phyloP scores from a whole-genome alignment of 2,329 filamentous ascomycete species.

The Xylaria digitata region DNA sequence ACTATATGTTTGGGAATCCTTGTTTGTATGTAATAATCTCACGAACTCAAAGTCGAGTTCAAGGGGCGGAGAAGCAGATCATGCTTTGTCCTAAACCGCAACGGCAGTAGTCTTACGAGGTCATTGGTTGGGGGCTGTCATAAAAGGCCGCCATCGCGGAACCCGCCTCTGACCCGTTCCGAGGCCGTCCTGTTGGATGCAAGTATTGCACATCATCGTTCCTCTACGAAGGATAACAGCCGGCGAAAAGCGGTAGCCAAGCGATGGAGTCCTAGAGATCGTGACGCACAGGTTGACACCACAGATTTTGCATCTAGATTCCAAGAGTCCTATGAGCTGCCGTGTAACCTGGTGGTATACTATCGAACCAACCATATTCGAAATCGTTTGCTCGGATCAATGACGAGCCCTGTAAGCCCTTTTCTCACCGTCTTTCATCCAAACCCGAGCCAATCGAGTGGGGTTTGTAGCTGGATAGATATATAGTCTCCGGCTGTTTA shows the following conservation, averaged over 20 bases:
- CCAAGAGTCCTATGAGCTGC: conserved; percentile 32
- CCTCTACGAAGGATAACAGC: conserved; percentile 12
- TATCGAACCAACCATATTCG: conserved; percentile 27
- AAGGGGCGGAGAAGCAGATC: conserved; percentile 41
- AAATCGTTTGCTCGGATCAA: conserved; percentile 40
- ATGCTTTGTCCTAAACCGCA: conserved; percentile 51
- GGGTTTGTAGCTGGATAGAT: conserved; percentile 26
- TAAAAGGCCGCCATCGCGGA: conserved; percentile 43
- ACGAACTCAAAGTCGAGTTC: conserved; percentile 31
- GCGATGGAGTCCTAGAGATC: conserved; percentile 30
- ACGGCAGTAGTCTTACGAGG: conserved; percentile 35
- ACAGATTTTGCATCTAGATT: conserved; percentile 36
- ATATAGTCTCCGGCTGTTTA: conserved; percentile 18
- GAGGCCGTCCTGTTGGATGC: conserved; percentile 33
- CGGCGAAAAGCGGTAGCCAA: conserved; percentile 17
- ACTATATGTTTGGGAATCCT: conserved; percentile 36
- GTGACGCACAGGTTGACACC: conserved; percentile 34
- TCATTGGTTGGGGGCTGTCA: conserved; percentile 48
- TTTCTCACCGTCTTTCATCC: conserved; percentile 43
- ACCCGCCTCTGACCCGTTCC: conserved; percentile 44
- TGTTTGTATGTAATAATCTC: conserved; percentile 36
- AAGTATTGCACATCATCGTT: conserved; percentile 35
- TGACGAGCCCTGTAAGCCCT: conserved; percentile 34
- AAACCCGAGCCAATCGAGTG: conserved; percentile 7
- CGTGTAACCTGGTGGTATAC: conserved; percentile 41